Evolutionary conservation across 495 filamentous ascomycete species (phyloP), one percentile per base, ranked within the genome.

Genomic region (Geoglossum glabrum): DNA sequence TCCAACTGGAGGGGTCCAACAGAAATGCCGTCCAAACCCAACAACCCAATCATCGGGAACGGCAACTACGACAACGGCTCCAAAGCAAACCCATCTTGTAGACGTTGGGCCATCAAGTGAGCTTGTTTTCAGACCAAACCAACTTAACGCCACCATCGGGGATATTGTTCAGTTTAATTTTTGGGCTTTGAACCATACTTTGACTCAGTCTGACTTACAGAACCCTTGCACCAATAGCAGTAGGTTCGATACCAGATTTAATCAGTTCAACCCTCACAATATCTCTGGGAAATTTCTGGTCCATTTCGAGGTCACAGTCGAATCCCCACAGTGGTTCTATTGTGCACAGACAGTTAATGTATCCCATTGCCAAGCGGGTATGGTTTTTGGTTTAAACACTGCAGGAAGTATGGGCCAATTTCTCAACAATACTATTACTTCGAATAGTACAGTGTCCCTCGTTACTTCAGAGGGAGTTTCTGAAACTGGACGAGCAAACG

Each of bases 251-350:
- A 59, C 57, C 47, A 54, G 57, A 3, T 60, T 64, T 23, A 57
- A 62, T 33, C 61, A 63, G 45, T 63, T 64, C 58, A 64, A 64
- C 43, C 62, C 60, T 9, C 38, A 56, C 19, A 61, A 63, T 38
- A 15, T 31, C 9, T 17, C 55, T 15, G 26, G 26, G 0, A 15
- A 33, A 1, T 58, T 57, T 21, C 21, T n/a, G 4, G 15, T 21
- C 43, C 7, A 23, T 11, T 60, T 60, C 58, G n/a, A 28, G 15
- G 28, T 61, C 59, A 34, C 27, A 13, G 59, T 62, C 10, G 45
- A 54, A 10, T 56, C 61, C 1, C 59, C 59, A 21, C 8, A 38
- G 19, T 61, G 59, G 59, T 61, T 61, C 43, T 61, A 61, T 43
- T 61, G 59, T 46, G 28, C 27, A 28, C 59, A 61, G 43, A 21